Percentiles rank a stretch among this genome's conserved stretches.
These are phyloP conservation scores for Colletotrichum sp. DNA, from an alignment of 2,329 filamentous ascomycete genomes.

Conservation along the genomic window DNA sequence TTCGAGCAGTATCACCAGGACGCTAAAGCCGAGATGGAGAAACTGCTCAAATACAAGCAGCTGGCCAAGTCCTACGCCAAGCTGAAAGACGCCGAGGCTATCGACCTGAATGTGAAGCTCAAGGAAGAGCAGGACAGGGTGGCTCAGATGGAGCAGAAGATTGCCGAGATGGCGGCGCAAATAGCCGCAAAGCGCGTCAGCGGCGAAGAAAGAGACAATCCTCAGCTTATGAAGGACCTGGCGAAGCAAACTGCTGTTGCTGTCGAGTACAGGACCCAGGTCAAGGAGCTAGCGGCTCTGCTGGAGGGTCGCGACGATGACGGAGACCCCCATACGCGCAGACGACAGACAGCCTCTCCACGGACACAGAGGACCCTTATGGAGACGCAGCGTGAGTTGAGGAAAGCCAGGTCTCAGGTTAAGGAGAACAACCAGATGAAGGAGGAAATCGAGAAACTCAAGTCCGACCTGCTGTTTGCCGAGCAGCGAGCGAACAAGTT, in stretches of 20 bases:
- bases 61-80: constrained; percentile 80
- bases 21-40: constrained; percentile 76
- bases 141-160: constrained; percentile 65
- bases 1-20: constrained; percentile 77
- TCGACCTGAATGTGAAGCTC: constrained; percentile 68
- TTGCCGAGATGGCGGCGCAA: constrained; percentile 65
- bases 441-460: constrained; percentile 58
- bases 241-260: constrained; percentile 63
- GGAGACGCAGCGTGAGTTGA: constrained; percentile 60
- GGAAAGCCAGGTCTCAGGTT: constrained; percentile 58
- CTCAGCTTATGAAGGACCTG: constrained; percentile 57
- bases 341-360: constrained; percentile 49
- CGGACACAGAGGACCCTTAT: constrained; percentile 55
- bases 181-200: constrained; percentile 46
- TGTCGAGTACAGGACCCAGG: constrained; percentile 62
- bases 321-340: constrained; percentile 32
- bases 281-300: constrained; percentile 62
- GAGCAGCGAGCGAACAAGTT: constrained; percentile 48
- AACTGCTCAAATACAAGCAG: constrained; percentile 80
- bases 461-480: constrained; percentile 51
- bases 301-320: constrained; percentile 47
- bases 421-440: constrained; percentile 57
- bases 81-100: constrained; percentile 76
- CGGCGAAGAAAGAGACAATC: constrained; percentile 47
- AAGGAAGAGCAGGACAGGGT: constrained; percentile 72